These are phyloP conservation scores for Arachis monticola DNA, from an alignment of 331 rosid genomes.

Conservation along the genomic window DNA sequence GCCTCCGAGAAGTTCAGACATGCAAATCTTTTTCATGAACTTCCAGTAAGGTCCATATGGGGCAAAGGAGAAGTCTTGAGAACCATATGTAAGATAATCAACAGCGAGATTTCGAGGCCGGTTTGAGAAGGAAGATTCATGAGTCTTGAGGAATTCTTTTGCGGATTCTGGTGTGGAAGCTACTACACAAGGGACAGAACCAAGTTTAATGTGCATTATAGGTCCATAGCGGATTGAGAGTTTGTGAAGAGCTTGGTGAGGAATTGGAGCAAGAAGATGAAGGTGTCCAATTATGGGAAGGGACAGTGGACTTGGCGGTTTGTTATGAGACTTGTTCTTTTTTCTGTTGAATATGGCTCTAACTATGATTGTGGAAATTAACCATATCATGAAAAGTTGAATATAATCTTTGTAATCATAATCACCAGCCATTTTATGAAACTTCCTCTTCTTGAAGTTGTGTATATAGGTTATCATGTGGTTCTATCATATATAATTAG, in stretches of 20 bases:
- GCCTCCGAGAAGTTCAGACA: constrained; percentile 70
- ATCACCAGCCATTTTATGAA: constrained; percentile 42
- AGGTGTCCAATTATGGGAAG: constrained; percentile 75
- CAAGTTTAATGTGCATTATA: constrained; percentile 54
- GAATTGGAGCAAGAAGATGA: constrained; percentile 59
- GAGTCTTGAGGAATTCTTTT: constrained; percentile 53
- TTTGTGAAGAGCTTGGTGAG: constrained; percentile 67
- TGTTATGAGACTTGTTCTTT: constrained; percentile 27
- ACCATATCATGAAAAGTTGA: constrained; percentile 34
- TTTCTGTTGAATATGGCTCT: constrained; percentile 45
- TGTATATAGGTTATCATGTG: neutral
- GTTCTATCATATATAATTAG: constrained; percentile 21
- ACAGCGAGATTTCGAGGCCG: constrained; percentile 48
- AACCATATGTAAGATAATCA: constrained; percentile 63
- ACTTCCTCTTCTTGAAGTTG: neutral
- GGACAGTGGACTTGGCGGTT: constrained; percentile 62
- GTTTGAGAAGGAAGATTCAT: constrained; percentile 56
- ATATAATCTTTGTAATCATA: constrained; percentile 40
- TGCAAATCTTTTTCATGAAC: constrained; percentile 66
- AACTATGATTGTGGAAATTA: constrained; percentile 45
- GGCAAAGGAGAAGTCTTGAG: constrained; percentile 57
- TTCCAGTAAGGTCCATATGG: constrained; percentile 76
- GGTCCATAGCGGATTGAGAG: constrained; percentile 62
- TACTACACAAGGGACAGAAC: constrained; percentile 56
- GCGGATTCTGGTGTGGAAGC: constrained; percentile 67